phyloP scores from a whole-genome alignment of 148 eudicot species.

The Amaranthus cruentus region DNA sequence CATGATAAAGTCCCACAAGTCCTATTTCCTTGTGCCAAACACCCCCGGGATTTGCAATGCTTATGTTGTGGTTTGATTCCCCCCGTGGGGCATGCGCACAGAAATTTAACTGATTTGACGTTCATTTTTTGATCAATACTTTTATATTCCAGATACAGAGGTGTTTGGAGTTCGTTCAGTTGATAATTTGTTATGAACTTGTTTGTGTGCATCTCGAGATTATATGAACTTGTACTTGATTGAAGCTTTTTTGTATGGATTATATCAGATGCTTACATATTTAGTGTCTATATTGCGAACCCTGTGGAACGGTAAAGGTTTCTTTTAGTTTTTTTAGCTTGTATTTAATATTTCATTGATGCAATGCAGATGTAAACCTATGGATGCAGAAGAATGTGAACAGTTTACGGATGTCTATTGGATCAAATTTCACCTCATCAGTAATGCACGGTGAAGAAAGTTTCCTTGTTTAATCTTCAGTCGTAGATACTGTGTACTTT shows the following conservation, averaged over 20 bases:
- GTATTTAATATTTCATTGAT: conserved; percentile 7
- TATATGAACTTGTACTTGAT: not conserved
- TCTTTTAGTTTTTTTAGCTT: not conserved
- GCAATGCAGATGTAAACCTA: conserved; percentile 69
- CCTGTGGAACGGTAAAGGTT: not conserved
- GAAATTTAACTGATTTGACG: too few relatives aligned
- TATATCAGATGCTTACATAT: not conserved
- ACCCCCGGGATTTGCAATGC: not conserved
- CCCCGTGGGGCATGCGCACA: too few relatives aligned
- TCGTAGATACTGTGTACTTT: not conserved
- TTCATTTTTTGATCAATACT: not conserved
- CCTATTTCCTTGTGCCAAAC: not conserved
- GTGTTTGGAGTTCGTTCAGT: not conserved
- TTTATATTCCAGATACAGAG: not conserved
- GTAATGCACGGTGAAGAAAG: conserved; percentile 61
- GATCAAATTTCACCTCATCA: conserved; percentile 65
- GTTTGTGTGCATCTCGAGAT: not conserved
- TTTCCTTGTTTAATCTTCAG: not conserved
- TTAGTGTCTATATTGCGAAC: not conserved
- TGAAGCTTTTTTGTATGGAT: not conserved
- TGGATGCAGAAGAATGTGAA: conserved; percentile 93
- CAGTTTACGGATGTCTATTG: conserved; percentile 82
- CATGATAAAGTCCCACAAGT: too few relatives aligned
- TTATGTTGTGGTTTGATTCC: not conserved
- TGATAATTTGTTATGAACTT: not conserved